Evolutionary conservation across 805 yeast genomes (phyloP).

Genomic region (Kluyveromyces dobzhanskii): DNA sequence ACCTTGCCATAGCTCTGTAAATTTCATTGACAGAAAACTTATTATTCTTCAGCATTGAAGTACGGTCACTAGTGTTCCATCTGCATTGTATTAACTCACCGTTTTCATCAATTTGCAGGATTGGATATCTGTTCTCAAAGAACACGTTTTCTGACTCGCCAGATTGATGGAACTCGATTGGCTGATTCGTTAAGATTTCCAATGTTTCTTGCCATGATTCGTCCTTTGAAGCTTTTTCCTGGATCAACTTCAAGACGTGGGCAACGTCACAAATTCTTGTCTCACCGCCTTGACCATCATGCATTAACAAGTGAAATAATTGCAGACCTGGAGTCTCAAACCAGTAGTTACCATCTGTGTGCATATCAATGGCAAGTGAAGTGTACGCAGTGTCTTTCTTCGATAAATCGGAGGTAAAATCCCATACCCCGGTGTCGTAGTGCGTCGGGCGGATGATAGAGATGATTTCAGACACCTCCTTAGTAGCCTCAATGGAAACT

Average conservation of each 20-base stretch:
- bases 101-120: slow-evolving; percentile 43
- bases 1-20: slow-evolving; percentile 49
- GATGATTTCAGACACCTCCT: slow-evolving; percentile 46
- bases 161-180: slow-evolving; percentile 65
- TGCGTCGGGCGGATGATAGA: slow-evolving; percentile 60
- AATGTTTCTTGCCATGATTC: slow-evolving; percentile 19
- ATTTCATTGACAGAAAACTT: slow-evolving; percentile 34
- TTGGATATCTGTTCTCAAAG: slow-evolving; percentile 48
- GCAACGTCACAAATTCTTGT: slow-evolving; percentile 63
- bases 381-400: slow-evolving; percentile 69
- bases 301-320: slow-evolving; percentile 54
- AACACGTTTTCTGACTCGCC: slow-evolving; percentile 59
- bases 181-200: slow-evolving; percentile 39
- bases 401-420: slow-evolving; percentile 59
- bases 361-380: slow-evolving; percentile 52
- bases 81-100: slow-evolving; percentile 54
- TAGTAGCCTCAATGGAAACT: slow-evolving; percentile 49
- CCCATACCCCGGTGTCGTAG: slow-evolving; percentile 70
- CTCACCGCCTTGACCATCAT: slow-evolving; percentile 61
- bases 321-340: slow-evolving; percentile 65
- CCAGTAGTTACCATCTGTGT: slow-evolving; percentile 73
- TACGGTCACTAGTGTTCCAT: slow-evolving; percentile 67
- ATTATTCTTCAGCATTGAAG: slow-evolving; percentile 46
- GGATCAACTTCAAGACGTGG: slow-evolving; percentile 45
- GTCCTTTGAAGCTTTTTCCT: slow-evolving; percentile 39